Evolutionary conservation across 2,329 filamentous ascomycete genomes (phyloP).

Genomic region (Endoconidiophora laricicola): DNA sequence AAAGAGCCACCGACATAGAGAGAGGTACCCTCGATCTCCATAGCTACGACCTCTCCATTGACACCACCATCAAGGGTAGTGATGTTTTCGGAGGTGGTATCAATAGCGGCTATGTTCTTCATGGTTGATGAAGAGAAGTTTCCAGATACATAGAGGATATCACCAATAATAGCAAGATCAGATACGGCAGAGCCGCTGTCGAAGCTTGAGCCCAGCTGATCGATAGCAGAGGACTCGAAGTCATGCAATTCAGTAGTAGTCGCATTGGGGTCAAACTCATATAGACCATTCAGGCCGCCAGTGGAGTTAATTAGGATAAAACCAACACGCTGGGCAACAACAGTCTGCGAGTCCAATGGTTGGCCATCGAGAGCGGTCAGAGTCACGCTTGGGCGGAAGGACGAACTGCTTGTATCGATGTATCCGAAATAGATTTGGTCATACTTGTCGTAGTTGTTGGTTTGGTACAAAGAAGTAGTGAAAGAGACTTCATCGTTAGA

Average conservation of each 20-base stretch:
- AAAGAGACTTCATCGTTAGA: slow-evolving; percentile 29
- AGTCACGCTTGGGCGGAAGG: slow-evolving; percentile 68
- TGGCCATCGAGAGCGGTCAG: slow-evolving; percentile 53
- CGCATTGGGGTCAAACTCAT: slow-evolving; percentile 58
- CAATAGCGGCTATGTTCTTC: slow-evolving; percentile 63
- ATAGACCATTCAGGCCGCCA: slow-evolving; percentile 74
- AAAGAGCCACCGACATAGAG: slow-evolving; percentile 81
- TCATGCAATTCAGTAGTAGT: slow-evolving; percentile 35
- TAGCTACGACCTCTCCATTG: slow-evolving; percentile 57
- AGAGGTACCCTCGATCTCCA: slow-evolving; percentile 47
- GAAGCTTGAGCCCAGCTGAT: slow-evolving; percentile 58
- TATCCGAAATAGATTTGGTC: slow-evolving; percentile 79
- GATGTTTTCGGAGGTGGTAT: slow-evolving; percentile 42
- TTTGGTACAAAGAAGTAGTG: slow-evolving; percentile 59
- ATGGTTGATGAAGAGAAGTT: slow-evolving; percentile 58
- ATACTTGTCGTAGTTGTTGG: slow-evolving; percentile 93
- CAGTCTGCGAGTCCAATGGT: slow-evolving; percentile 41
- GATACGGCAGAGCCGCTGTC: slow-evolving; percentile 50
- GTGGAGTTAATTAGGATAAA: slow-evolving; percentile 60
- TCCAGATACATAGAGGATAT: slow-evolving; percentile 60
- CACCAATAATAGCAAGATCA: slow-evolving; percentile 46
- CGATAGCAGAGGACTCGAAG: slow-evolving; percentile 56
- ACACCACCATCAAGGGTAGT: slow-evolving; percentile 54
- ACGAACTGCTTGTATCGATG: slow-evolving; percentile 55
- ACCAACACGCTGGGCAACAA: slow-evolving; percentile 80